Evolutionary conservation across 345 rosid species (phyloP), one percentile per base, ranked within the genome.

Genomic region (Combretum micranthum): DNA sequence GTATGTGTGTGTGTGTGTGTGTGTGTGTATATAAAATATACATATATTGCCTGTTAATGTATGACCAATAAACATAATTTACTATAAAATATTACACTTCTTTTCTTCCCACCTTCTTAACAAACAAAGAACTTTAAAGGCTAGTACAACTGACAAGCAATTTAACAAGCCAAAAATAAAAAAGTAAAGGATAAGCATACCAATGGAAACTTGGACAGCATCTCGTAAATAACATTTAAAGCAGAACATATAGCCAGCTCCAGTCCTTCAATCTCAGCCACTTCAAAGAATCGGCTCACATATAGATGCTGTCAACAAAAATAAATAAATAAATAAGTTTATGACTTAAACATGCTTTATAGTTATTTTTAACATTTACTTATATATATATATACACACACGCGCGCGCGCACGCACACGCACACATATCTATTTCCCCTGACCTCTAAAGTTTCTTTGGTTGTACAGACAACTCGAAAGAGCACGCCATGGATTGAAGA

Each of bases 381-480:
- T n/a, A n/a, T n/a, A n/a, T n/a, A n/a, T n/a, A n/a, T n/a, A n/a
- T n/a, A n/a, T n/a, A n/a, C n/a, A n/a, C n/a, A n/a, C n/a, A n/a
- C n/a, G n/a, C n/a, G n/a, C n/a, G n/a, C n/a, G n/a, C n/a, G n/a
- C n/a, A n/a, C n/a, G n/a, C n/a, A n/a, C n/a, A n/a, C n/a, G n/a
- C n/a, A n/a, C 39, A 9, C 39, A 32, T 4, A 32, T 32, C 39
- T 7, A 32, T 32, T 32, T 32, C 37, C 23, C 52, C 86, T 72
- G 64, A 92, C 98, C 95, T 93, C 97, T 65, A 93, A 76, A 58
- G 80, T 70, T 67, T 77, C 81, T 15, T 79, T 74, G 47, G 87
- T 86, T 20, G 80, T 87, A 69, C 99, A 85, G 62, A 80, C 68
- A 66, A 87, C 77, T 60, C 91, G 89, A 52, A 83, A 77, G 26